Evolutionary conservation across 441 rosid genomes (phyloP).

Genomic region (Populus hybrid): DNA sequence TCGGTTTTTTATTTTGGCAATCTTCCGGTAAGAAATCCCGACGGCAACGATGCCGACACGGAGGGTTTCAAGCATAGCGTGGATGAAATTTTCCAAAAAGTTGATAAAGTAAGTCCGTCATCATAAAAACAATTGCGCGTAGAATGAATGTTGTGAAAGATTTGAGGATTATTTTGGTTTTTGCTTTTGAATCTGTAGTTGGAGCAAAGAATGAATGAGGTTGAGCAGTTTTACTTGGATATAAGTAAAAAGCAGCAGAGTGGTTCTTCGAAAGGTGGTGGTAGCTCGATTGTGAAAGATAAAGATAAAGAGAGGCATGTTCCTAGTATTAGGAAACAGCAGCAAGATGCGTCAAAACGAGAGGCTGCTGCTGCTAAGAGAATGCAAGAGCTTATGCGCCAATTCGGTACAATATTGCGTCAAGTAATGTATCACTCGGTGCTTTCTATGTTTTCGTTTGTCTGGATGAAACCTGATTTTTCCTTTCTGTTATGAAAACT

Average conservation of each 20-base stretch:
- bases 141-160: background rate
- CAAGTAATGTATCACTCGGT: slow-evolving; percentile 15
- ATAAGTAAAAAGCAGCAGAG: slow-evolving; percentile 48
- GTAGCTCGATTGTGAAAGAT: slow-evolving; percentile 57
- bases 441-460: background rate
- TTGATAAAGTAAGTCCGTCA: slow-evolving; percentile 34
- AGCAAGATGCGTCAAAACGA: slow-evolving; percentile 58
- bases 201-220: slow-evolving; percentile 73
- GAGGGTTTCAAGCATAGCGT: slow-evolving; percentile 51
- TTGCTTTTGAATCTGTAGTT: slow-evolving; percentile 29
- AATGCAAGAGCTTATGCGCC: slow-evolving; percentile 95
- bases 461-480: background rate
- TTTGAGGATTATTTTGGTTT: background rate
- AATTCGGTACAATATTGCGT: slow-evolving; percentile 51
- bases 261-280: slow-evolving; percentile 32
- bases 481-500: background rate
- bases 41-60: slow-evolving; percentile 25
- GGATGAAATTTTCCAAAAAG: slow-evolving; percentile 56
- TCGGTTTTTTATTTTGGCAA: background rate
- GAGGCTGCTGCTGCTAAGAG: slow-evolving; percentile 90
- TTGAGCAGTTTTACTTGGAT: slow-evolving; percentile 62
- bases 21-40: background rate
- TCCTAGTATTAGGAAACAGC: slow-evolving; percentile 55
- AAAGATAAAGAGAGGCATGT: slow-evolving; percentile 62
- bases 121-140: background rate